A percentile compares a stretch with the other conserved stretches of the same genome.
phyloP scores from a whole-genome alignment of 176 grass and related monocot genomes.

The Elaeis guineensis region DNA sequence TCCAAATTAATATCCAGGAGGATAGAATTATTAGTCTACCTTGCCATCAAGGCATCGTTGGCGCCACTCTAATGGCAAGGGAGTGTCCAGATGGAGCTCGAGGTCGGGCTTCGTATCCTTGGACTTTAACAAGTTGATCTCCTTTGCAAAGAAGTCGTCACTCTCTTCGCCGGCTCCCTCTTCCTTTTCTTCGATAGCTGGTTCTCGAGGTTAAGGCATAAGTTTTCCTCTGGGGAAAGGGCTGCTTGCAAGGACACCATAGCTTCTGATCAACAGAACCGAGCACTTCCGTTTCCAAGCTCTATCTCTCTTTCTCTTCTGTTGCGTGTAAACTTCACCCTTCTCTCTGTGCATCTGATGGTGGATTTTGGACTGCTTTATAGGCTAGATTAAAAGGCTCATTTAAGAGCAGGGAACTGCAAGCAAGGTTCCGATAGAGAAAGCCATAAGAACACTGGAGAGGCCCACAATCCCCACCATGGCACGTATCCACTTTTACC shows the following conservation, averaged over 20 bases:
- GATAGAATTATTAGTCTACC: neutral
- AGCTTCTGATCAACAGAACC: neutral
- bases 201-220: neutral
- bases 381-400: neutral
- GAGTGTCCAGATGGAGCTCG: conserved; percentile 11
- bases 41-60: conserved; percentile 18
- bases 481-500: neutral
- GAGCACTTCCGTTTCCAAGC: neutral
- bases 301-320: neutral
- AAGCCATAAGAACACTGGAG: neutral
- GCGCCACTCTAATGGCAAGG: conserved; percentile 15
- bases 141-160: too few species aligned
- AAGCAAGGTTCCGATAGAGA: neutral
- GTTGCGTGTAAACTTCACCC: neutral
- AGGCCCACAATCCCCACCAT: neutral
- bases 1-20: too few species aligned
- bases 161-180: neutral
- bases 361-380: conserved; percentile 11
- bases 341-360: neutral
- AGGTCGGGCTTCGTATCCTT: neutral
- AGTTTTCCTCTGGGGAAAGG: neutral
- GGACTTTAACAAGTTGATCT: conserved; percentile 3
- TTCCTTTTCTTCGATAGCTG: conserved; percentile 7
- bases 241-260: conserved; percentile 16
- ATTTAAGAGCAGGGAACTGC: neutral